These are phyloP conservation scores for Penicillium psychrofluorescens DNA, from an alignment of 495 filamentous ascomycete species.

Conservation along the genomic window DNA sequence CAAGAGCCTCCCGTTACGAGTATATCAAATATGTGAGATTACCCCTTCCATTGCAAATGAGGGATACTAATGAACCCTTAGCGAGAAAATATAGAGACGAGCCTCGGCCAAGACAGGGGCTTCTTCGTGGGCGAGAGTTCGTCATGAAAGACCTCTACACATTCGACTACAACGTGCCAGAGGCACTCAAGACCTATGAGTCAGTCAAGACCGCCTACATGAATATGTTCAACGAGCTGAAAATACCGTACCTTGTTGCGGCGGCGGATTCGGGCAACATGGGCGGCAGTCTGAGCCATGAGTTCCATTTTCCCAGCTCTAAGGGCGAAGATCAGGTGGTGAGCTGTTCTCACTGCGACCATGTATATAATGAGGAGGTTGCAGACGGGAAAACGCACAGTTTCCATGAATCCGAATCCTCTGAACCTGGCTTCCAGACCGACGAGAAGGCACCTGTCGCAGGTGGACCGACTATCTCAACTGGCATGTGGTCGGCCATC, in stretches of 20 bases:
- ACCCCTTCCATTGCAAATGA: background rate
- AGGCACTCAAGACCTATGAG: slow-evolving; percentile 71
- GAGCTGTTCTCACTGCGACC: slow-evolving; percentile 64
- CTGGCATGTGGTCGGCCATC: slow-evolving; percentile 57
- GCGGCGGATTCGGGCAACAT: slow-evolving; percentile 93
- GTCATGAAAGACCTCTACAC: slow-evolving; percentile 99
- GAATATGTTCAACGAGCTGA: slow-evolving; percentile 72
- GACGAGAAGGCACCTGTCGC: slow-evolving; percentile 13
- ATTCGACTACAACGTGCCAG: slow-evolving; percentile 62
- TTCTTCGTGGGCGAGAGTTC: slow-evolving; percentile 88
- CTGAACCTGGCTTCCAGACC: slow-evolving; percentile 23
- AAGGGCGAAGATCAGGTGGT: slow-evolving; percentile 83
- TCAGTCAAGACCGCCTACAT: slow-evolving; percentile 64
- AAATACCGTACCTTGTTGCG: slow-evolving; percentile 75
- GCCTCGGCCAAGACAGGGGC: slow-evolving; percentile 74
- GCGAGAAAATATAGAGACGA: slow-evolving; percentile 95
- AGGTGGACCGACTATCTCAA: slow-evolving; percentile 27
- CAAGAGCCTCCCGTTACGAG: slow-evolving; percentile 73
- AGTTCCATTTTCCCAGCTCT: slow-evolving; percentile 78
- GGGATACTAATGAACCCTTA: slow-evolving; percentile 11
- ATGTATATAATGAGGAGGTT: slow-evolving; percentile 81
- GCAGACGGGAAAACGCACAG: slow-evolving; percentile 39
- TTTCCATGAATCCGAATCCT: slow-evolving; percentile 3
- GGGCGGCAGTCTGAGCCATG: slow-evolving; percentile 87
- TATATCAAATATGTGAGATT: slow-evolving; percentile 83